Base-by-base conservation (phyloP, 768 basidiomycete species). In the Filobasidium wieringae region DNA sequence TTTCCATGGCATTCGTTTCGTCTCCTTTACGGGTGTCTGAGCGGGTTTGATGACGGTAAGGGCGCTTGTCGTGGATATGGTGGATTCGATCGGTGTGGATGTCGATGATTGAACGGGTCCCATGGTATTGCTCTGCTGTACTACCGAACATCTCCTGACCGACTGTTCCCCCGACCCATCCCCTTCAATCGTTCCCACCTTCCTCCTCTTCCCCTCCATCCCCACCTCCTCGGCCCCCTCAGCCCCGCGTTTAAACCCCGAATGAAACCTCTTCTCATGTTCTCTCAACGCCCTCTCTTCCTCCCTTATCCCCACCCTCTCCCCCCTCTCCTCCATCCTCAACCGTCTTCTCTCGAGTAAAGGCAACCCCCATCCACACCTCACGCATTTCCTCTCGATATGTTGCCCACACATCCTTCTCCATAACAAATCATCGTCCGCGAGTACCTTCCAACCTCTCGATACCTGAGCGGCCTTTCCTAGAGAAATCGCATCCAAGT, bases 331-430 rank as follows among this genome's bases (percentile, higher is more conserved):
- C 47, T 73, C 72, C 5, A 65, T 67, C 47, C 67, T 65, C 39
- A 73, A 63, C 43, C 72, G 60, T 17, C 67, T 55, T 14, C 72
- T 47, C 72, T 93, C 88, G 22, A 99, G 78, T 33, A 95, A 78
- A 15, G 95, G 95, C 43, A 99, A 77, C 17, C 91, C 92, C 92
- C 93, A 96, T 2, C 95, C 95, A 65, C 95, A 97, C 73, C 93
- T 95, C 66, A 80, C 82, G 67, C 95, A 99, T 68, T 90, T 93
- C 67, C 90, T 84, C 19, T 93, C 93, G 55, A 99, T 97, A 62
- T 99, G 95, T 71, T 99, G 95, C 69, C 93, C 89, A 72, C 95
- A 97, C 71, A 99, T 97, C 22, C 84, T 84, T 37, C 85, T 80
- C 95, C 95, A 99, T 50, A 99, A 81, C 45, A 90, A 78, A 66